These are phyloP conservation scores for Pyrus hybrid DNA, from an alignment of 331 rosid genomes.

Conservation along the genomic window DNA sequence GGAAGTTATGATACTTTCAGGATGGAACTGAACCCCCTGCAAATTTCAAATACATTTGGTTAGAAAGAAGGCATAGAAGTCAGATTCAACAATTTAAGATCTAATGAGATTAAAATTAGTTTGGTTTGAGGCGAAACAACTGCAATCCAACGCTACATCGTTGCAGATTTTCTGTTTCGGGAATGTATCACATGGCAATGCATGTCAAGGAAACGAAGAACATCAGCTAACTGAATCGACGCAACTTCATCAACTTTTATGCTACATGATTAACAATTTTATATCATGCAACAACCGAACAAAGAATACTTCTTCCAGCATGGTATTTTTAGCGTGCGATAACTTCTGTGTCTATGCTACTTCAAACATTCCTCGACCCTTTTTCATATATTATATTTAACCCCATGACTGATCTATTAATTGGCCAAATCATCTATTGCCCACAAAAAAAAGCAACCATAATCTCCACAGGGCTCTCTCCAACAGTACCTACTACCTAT, in stretches of 20 bases:
- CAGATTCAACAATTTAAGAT: neutral
- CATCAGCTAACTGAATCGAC: neutral
- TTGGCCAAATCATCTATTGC: neutral
- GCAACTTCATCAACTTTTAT: neutral
- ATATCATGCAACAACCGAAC: neutral
- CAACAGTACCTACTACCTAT: neutral
- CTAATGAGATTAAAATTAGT: neutral
- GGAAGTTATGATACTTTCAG: constrained; percentile 42
- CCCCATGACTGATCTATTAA: neutral
- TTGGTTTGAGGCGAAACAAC: neutral
- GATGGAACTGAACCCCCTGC: constrained; percentile 61
- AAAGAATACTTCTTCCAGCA: neutral
- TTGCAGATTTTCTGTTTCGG: neutral
- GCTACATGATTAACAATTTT: neutral
- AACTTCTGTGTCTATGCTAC: neutral
- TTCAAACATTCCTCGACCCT: neutral
- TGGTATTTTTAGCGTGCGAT: neutral
- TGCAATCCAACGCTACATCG: neutral
- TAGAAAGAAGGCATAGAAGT: neutral
- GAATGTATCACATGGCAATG: neutral
- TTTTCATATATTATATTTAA: neutral
- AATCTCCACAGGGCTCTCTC: too few relatives aligned
- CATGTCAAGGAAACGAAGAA: neutral
- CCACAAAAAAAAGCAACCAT: too few relatives aligned
- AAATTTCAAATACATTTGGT: neutral